phyloP scores from a whole-genome alignment of 2,329 filamentous ascomycete genomes.

The Sporothrix luriei region DNA sequence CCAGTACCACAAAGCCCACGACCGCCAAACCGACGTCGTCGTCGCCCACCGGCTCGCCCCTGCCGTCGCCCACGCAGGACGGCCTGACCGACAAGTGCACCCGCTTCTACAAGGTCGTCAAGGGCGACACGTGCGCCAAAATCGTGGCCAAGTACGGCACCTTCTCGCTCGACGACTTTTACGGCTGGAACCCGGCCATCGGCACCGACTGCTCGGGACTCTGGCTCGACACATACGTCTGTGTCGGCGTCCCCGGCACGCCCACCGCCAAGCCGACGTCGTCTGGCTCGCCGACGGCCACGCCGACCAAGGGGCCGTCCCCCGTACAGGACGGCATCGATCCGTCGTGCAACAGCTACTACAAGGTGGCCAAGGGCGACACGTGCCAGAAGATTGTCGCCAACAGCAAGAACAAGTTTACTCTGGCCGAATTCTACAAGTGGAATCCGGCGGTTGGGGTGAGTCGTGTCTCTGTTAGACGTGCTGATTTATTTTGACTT shows the following conservation, averaged over 20 bases:
- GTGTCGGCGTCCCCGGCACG: slow-evolving; percentile 43
- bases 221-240: slow-evolving; percentile 32
- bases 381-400: slow-evolving; percentile 13
- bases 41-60: not conserved
- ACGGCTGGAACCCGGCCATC: slow-evolving; percentile 34
- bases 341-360: slow-evolving; percentile 14
- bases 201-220: slow-evolving; percentile 33
- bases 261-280: slow-evolving; percentile 38
- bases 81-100: slow-evolving; percentile 32
- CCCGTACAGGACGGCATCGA: slow-evolving; percentile 19
- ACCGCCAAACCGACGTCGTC: not conserved
- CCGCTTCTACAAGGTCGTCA: slow-evolving; percentile 31
- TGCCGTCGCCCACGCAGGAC: slow-evolving; percentile 26
- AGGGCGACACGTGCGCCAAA: slow-evolving; percentile 31
- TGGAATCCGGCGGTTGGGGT: slow-evolving; percentile 19
- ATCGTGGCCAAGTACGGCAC: slow-evolving; percentile 30
- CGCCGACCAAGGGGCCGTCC: not conserved
- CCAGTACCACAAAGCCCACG: not conserved
- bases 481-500: too few relatives aligned
- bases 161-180: slow-evolving; percentile 31
- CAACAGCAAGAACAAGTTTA: not conserved
- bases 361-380: slow-evolving; percentile 21
- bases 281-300: not conserved
- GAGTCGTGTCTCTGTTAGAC: not conserved
- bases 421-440: slow-evolving; percentile 10